Percentiles rank a stretch among this genome's conserved stretches.
Evolutionary conservation across 176 grass and related monocot species (phyloP).

Genomic region (Avena atlantica): DNA sequence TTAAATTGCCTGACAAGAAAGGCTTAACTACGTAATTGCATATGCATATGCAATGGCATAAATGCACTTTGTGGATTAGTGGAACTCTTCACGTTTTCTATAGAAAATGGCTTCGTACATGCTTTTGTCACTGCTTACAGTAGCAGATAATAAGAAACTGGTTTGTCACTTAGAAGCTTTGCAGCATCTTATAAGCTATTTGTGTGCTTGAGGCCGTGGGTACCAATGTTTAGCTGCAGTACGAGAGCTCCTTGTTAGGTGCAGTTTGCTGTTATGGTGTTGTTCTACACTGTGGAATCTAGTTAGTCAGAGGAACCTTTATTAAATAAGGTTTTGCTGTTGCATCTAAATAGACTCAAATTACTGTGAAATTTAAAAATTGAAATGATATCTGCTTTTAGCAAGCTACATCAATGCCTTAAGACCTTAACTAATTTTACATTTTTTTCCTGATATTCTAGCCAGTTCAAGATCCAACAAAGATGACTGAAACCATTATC

Average conservation of each 20-base stretch:
- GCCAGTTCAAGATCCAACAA: constrained; percentile 95
- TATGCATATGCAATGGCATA: neutral
- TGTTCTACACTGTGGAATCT: neutral
- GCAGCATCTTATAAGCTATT: constrained; percentile 23
- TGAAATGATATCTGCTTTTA: neutral
- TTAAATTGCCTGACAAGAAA: constrained; percentile 6
- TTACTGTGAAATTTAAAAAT: neutral
- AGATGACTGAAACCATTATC: constrained; percentile 92
- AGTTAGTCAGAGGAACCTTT: neutral
- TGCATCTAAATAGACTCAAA: neutral
- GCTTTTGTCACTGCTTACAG: constrained; percentile 10
- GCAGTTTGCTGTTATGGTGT: neutral
- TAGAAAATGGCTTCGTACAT: constrained; percentile 4
- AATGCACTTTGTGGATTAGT: constrained; percentile 18
- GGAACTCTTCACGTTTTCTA: neutral
- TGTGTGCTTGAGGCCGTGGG: neutral
- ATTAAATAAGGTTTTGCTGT: neutral
- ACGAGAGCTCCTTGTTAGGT: neutral
- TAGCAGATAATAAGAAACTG: neutral
- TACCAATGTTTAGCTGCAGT: neutral
- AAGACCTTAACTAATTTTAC: neutral
- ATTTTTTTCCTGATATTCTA: constrained; percentile 44
- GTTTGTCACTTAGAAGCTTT: neutral
- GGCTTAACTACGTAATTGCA: neutral
- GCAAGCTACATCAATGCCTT: neutral